Conservation (phyloP, 2,329 filamentous ascomycete genomes). For the Magnaporthales sp. region DNA sequence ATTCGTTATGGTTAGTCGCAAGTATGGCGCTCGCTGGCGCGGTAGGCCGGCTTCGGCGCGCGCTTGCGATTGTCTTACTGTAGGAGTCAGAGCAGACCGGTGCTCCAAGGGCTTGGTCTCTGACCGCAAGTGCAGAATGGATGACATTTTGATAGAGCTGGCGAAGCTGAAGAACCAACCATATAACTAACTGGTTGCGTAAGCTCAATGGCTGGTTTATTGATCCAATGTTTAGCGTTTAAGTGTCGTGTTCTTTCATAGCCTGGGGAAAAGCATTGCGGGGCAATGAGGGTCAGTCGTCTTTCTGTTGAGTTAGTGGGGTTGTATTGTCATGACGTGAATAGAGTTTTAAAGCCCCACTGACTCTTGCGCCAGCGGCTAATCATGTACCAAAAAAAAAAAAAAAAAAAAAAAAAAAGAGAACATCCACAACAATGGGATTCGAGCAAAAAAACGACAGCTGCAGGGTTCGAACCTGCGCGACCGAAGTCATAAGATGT, state of each 20-base stretch:
- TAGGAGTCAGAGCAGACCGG: conserved; percentile 14
- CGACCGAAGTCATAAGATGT: background rate
- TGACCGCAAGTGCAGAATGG: conserved; percentile 8
- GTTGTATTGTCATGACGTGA: background rate
- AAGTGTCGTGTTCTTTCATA: background rate
- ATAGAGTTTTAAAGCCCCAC: background rate
- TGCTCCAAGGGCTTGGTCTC: conserved; percentile 17
- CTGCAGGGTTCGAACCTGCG: background rate
- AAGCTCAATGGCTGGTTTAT: background rate
- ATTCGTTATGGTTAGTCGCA: background rate
- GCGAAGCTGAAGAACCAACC: background rate
- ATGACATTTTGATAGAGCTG: background rate
- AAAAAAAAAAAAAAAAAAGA: background rate
- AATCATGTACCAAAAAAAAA: background rate
- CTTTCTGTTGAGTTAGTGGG: background rate
- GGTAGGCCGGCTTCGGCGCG: background rate
- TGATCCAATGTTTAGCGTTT: background rate
- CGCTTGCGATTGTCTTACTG: background rate
- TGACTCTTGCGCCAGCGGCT: no score
- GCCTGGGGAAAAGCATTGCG: background rate
- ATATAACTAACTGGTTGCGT: background rate
- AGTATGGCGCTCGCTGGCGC: background rate
- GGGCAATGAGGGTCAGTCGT: background rate
- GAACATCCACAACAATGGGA: no score
- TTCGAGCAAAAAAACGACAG: no score